A percentile compares a stretch with the other conserved stretches of the same genome.
Conservation (phyloP, 75 land plant genomes). For the Ceratopteris richardii region DNA sequence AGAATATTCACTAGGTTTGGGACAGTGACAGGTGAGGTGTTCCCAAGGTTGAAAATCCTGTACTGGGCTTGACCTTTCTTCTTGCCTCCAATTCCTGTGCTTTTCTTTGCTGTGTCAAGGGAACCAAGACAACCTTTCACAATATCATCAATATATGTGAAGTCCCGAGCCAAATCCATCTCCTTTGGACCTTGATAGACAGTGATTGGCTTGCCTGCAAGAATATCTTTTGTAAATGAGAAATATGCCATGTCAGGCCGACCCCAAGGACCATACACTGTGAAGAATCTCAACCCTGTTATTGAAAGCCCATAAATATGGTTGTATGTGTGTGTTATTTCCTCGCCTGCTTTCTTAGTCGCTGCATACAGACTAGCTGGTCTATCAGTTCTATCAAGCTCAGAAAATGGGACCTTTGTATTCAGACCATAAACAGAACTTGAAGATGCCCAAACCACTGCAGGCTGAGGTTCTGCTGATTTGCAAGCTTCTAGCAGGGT, state of each 20-base stretch:
- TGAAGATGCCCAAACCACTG: slow-evolving; percentile 79
- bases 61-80: slow-evolving; percentile 58
- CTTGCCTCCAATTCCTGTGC: slow-evolving; percentile 80
- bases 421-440: slow-evolving; percentile 86
- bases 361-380: slow-evolving; percentile 86
- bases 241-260: slow-evolving; percentile 92
- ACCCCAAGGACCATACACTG: slow-evolving; percentile 93
- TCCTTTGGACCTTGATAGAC: slow-evolving; percentile 48
- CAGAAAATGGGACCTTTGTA: slow-evolving; percentile 65
- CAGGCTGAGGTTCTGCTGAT: slow-evolving; percentile 61
- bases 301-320: slow-evolving; percentile 80
- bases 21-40: slow-evolving; percentile 70
- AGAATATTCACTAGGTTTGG: slow-evolving; percentile 47
- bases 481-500: slow-evolving; percentile 55
- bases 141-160: slow-evolving; percentile 80
- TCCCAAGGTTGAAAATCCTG: slow-evolving; percentile 69
- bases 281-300: slow-evolving; percentile 77
- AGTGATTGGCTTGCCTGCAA: slow-evolving; percentile 51
- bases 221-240: slow-evolving; percentile 67
- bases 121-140: slow-evolving; percentile 70
- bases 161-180: slow-evolving; percentile 64
- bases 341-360: slow-evolving; percentile 90
- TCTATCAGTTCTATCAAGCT: slow-evolving; percentile 58
- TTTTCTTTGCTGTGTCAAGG: slow-evolving; percentile 66
- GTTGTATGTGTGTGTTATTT: slow-evolving; percentile 69